phyloP scores from a whole-genome alignment of 2,329 filamentous ascomycete genomes.

The Teratosphaeriaceae sp. region DNA sequence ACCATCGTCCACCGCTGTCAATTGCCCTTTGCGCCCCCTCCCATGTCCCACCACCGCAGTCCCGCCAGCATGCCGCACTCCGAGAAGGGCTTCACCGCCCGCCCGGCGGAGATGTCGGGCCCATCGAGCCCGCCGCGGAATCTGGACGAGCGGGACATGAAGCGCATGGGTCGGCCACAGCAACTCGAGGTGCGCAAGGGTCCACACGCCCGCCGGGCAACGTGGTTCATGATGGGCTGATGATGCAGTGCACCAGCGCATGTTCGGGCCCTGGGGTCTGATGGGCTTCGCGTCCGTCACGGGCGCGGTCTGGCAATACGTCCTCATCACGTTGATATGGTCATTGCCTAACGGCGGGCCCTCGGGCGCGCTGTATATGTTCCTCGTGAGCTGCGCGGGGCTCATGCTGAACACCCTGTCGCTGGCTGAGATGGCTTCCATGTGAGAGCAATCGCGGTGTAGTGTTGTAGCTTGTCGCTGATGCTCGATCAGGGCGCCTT shows the following conservation, averaged over 20 bases:
- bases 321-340: constrained; percentile 1
- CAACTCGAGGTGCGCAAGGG: constrained; percentile 1
- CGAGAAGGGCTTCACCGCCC: not conserved
- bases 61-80: not conserved
- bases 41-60: not conserved
- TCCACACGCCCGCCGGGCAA: no score
- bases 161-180: constrained; percentile 9
- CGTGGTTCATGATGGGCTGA: no score
- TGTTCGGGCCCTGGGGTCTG: constrained; percentile 4
- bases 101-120: no score
- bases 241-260: constrained; percentile 2
- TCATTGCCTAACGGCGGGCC: constrained; percentile 1
- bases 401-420: not conserved
- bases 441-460: not conserved
- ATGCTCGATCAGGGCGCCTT: not conserved
- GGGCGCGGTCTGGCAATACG: constrained; percentile 3
- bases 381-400: not conserved
- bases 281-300: constrained; percentile 5
- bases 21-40: not conserved
- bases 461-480: not conserved
- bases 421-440: not conserved
- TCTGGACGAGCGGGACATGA: constrained; percentile 10
- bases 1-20: not conserved
- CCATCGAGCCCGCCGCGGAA: not conserved
- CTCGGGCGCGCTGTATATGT: not conserved